A percentile compares a stretch with the other conserved stretches of the same genome.
Conservation (phyloP, 23 red algal species). For the Gracilaria caudata region DNA sequence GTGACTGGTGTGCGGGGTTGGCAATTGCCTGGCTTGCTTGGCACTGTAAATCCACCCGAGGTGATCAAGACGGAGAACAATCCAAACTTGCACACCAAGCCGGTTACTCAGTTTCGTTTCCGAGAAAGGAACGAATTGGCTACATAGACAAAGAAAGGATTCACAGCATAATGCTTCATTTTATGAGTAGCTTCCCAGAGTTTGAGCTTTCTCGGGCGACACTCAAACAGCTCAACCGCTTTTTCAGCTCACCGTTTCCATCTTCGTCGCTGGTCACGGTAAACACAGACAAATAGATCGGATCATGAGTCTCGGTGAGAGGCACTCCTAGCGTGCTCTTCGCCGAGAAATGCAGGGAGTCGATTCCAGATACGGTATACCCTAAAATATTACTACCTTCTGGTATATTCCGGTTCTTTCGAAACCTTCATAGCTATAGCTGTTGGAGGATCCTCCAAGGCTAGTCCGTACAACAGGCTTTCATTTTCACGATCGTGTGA, state of each 20-base stretch:
- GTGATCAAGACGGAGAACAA: not conserved
- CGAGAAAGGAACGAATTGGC: slow-evolving; percentile 5
- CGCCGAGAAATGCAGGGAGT: no score
- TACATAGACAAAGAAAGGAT: slow-evolving; percentile 40
- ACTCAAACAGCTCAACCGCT: slow-evolving; percentile 64
- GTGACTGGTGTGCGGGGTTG: slow-evolving; percentile 63
- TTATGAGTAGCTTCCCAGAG: slow-evolving; percentile 30
- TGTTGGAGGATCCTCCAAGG: no score
- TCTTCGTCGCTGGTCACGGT: slow-evolving; percentile 24
- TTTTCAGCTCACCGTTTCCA: slow-evolving; percentile 51
- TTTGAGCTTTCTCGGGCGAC: slow-evolving; percentile 57
- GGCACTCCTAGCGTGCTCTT: no score
- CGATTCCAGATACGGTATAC: no score
- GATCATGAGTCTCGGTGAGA: not conserved
- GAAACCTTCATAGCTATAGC: no score
- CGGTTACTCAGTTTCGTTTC: not conserved
- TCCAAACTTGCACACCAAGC: not conserved
- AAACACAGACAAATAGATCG: not conserved
- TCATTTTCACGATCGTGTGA: no score
- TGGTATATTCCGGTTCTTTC: no score
- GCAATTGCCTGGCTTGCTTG: slow-evolving; percentile 70
- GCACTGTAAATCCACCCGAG: slow-evolving; percentile 33
- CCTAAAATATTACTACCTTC: no score
- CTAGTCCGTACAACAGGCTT: no score
- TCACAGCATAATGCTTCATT: slow-evolving; percentile 56